Evolutionary conservation across 169 alveolate genomes (phyloP).

Genomic region (Eimeria praecox): DNA sequence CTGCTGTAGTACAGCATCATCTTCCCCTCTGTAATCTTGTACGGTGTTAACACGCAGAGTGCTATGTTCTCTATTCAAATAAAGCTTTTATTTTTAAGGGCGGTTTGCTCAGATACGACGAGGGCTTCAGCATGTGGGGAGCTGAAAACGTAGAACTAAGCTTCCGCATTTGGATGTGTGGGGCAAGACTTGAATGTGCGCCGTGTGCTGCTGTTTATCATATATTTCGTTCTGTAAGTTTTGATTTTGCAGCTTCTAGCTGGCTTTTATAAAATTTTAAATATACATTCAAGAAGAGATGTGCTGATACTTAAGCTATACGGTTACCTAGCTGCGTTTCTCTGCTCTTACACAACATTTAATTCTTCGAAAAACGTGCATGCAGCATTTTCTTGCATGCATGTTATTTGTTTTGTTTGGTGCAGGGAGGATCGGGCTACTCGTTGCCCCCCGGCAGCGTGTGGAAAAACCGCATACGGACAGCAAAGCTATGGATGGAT

Average conservation of each 20-base stretch:
- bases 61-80: too few relatives aligned
- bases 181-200: slow-evolving; percentile 86
- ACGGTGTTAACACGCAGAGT: too few relatives aligned
- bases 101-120: slow-evolving; percentile 86
- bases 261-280: too few relatives aligned
- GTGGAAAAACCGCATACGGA: slow-evolving; percentile 84
- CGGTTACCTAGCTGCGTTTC: neutral
- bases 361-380: neutral
- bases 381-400: neutral
- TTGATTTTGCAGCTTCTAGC: too few relatives aligned
- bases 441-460: slow-evolving; percentile 80
- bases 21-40: too few relatives aligned
- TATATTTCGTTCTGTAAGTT: slow-evolving; percentile 81
- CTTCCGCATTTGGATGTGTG: slow-evolving; percentile 87
- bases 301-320: neutral
- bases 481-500: slow-evolving; percentile 85
- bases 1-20: too few relatives aligned
- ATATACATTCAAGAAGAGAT: too few relatives aligned
- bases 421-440: slow-evolving; percentile 84
- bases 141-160: slow-evolving; percentile 87
- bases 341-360: neutral
- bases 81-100: too few relatives aligned
- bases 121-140: slow-evolving; percentile 84
- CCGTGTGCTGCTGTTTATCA: slow-evolving; percentile 87
- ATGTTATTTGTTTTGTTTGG: neutral